Evolutionary conservation across 352 stramenopile species (phyloP).

Genomic region (Halophytophthora polymorphica): DNA sequence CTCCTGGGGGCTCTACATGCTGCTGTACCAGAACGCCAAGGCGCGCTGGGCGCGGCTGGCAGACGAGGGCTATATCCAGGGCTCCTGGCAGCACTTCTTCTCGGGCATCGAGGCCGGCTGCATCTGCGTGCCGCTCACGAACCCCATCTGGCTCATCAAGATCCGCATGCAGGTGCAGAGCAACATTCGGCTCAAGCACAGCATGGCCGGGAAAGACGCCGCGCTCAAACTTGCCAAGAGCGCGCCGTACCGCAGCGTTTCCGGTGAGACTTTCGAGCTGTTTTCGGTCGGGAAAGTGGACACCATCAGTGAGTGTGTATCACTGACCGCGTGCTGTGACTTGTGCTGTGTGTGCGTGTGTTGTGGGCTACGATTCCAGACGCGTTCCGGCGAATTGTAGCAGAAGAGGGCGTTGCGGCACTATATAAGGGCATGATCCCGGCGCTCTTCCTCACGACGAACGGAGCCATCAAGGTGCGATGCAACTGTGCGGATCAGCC

Average conservation of each 20-base stretch:
- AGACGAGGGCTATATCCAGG: conserved; percentile 65
- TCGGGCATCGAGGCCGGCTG: conserved; percentile 73
- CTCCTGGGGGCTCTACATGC: conserved; percentile 98
- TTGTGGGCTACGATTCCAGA: conserved; percentile 44
- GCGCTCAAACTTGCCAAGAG: conserved; percentile 49
- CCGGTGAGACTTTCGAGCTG: conserved; percentile 23
- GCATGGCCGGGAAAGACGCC: conserved; percentile 46
- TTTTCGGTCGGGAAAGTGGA: not conserved
- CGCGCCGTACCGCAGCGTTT: conserved; percentile 64
- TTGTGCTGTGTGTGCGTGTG: conserved; percentile 3
- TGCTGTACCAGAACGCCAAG: conserved; percentile 97
- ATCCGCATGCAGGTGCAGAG: conserved; percentile 94
- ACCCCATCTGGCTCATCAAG: conserved; percentile 99
- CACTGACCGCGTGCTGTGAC: not conserved
- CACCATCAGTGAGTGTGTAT: not conserved
- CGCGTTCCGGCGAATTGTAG: conserved; percentile 92
- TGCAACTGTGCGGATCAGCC: not conserved
- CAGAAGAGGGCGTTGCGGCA: conserved; percentile 91
- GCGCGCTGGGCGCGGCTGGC: conserved; percentile 68
- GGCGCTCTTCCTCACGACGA: conserved; percentile 94
- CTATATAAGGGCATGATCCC: conserved; percentile 96
- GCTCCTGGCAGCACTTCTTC: conserved; percentile 82
- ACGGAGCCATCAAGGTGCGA: conserved; percentile 93
- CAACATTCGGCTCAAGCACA: conserved; percentile 43
- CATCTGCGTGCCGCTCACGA: conserved; percentile 96